Evolutionary conservation across 331 rosid species (phyloP).

Genomic region (Pyracantha coccinea): DNA sequence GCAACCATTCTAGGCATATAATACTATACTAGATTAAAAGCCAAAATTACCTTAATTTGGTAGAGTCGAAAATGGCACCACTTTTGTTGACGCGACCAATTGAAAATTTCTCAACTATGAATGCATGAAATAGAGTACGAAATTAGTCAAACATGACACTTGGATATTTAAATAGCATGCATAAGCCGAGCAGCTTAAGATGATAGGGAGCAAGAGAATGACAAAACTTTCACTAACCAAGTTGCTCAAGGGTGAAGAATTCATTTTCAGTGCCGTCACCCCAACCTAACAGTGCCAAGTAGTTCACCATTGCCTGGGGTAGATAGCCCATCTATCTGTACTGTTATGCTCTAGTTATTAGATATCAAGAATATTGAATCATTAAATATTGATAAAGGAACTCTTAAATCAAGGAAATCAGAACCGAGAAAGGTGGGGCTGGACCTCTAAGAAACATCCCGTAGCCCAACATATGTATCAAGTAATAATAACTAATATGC

Average conservation of each 20-base stretch:
- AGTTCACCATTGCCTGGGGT: slow-evolving; percentile 85
- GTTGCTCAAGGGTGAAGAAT: slow-evolving; percentile 69
- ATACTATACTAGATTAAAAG: background rate
- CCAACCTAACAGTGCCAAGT: slow-evolving; percentile 96
- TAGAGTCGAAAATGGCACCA: slow-evolving; percentile 83
- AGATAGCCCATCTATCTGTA: slow-evolving; percentile 90
- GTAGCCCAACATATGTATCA: background rate
- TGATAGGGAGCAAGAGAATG: background rate
- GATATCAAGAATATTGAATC: slow-evolving; percentile 4
- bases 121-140: slow-evolving; percentile 18
- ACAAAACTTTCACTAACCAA: slow-evolving; percentile 43
- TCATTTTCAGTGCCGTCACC: slow-evolving; percentile 96
- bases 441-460: background rate
- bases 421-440: background rate
- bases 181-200: background rate
- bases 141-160: background rate
- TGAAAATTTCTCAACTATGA: slow-evolving; percentile 78
- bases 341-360: slow-evolving; percentile 32
- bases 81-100: slow-evolving; percentile 85
- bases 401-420: background rate
- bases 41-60: slow-evolving; percentile 61
- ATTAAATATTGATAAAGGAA: background rate
- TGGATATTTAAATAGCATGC: background rate
- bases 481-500: background rate
- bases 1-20: background rate